A percentile compares a stretch with the other conserved stretches of the same genome.
phyloP scores from a whole-genome alignment of 2,329 filamentous ascomycete genomes.

The Fusarium begoniae region DNA sequence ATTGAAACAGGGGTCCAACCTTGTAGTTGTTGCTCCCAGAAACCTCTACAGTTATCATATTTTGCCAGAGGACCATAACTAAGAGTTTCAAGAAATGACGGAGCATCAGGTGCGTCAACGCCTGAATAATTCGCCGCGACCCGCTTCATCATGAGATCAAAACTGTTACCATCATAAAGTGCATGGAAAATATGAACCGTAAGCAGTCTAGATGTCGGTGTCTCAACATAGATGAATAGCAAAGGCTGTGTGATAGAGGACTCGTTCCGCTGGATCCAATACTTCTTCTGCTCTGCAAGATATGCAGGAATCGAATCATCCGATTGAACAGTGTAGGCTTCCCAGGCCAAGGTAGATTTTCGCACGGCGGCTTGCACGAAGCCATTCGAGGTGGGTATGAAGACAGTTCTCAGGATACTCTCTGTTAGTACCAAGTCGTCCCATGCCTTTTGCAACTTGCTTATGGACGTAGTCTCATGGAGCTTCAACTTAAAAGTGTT shows the following conservation, averaged over 20 bases:
- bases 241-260: constrained; percentile 26
- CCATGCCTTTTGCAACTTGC: constrained; percentile 67
- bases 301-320: constrained; percentile 45
- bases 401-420: constrained; percentile 76
- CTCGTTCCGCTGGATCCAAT: constrained; percentile 66
- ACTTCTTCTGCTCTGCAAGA: constrained; percentile 49
- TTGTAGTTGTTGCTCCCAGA: constrained; percentile 73
- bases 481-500: constrained; percentile 76
- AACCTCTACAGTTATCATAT: constrained; percentile 56
- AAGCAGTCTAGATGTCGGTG: constrained; percentile 58
- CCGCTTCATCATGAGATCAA: constrained; percentile 71
- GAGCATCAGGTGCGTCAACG: constrained; percentile 47
- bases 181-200: constrained; percentile 82
- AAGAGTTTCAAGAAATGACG: constrained; percentile 73
- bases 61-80: constrained; percentile 72
- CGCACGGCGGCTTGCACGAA: constrained; percentile 77
- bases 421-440: constrained; percentile 57
- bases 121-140: constrained; percentile 51
- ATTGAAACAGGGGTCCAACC: constrained; percentile 38
- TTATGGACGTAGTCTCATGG: constrained; percentile 51
- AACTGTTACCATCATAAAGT: constrained; percentile 85
- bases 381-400: constrained; percentile 77
- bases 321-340: constrained; percentile 43
- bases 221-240: constrained; percentile 51
- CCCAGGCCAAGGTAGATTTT: constrained; percentile 55